Evolutionary conservation across 345 rosid species (phyloP), one percentile per base, ranked within the genome.

Genomic region (Camelina sativa): DNA sequence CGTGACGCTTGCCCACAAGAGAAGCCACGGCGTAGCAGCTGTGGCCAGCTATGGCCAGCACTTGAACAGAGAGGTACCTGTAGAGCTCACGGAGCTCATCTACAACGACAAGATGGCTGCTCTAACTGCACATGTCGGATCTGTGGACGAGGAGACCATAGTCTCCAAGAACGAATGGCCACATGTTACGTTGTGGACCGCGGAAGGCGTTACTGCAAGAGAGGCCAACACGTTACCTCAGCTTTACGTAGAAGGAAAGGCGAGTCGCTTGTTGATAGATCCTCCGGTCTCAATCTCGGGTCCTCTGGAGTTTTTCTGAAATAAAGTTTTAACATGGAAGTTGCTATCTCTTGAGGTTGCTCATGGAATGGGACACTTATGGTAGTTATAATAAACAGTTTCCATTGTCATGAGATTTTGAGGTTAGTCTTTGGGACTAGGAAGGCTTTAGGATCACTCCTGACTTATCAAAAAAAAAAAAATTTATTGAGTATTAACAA

Each of bases 1-100:
- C 59, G 84, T 90, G 35, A 92, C 97, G 17, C 97, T 95, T 53
- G 97, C 98, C 38, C 99, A 95, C 84, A 95, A 90, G 84, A 87
- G 86, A 81, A 86, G 97, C 79, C 98, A 90, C 1, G 98, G 98
- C 4, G 97, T 92, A 41, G 72, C 91, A 32, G 86, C 92, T 7
- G 86, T 95, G 28, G 99, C 99, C 44, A 76, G 80, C 57, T 90
- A 86, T 32, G 90, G 91, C 16, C 52, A 74, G 67, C 84, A 82
- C 69, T 62, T 85, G 44, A 67, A 84, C 53, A 85, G 55, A 23
- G 74, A 82, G 23, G 92, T 90, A 41, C 89, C 99, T 0, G 90
- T 95, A 66, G 82, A 86, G 62, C 76, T 90, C 48, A 89, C 84
- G 0, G 91, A 91, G 65, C 82, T 95, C 46, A 84, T 92, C 50